Evolutionary conservation across 768 basidiomycete species (phyloP), one percentile per base, ranked within the genome.

Genomic region (Sarcodon sp.): DNA sequence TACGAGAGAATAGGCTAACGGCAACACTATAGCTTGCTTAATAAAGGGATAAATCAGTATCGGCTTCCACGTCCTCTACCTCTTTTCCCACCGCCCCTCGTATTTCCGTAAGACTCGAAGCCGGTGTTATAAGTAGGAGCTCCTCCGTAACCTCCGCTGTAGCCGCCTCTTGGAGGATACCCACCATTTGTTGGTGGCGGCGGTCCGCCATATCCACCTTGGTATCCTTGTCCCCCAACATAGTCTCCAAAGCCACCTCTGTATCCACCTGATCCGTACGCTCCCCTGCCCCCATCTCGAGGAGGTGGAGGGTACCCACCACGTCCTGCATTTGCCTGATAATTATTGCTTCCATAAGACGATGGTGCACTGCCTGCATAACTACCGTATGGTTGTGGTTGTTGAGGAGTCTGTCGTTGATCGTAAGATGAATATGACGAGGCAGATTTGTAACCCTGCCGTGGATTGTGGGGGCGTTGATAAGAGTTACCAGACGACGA

Each of bases 31-130:
- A 38, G 18, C 12, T 38, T 18, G 37, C 3, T 18, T 38, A 13
- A 38, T 13, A 38, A 18, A 38, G 37, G 37, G 37, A 54, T 58
- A 57, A 55, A 44, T 65, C 66, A 69, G 44, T 57, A 65, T 63
- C 73, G 70, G 21, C 66, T 61, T 41, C 73, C 71, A 35, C 77
- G 66, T 8, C 75, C 79, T 55, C 78, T 65, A 31, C 75, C 75
- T 48, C 76, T 56, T 3, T 57, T 64, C 44, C 68, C 43, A 18
- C 55, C 53, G 43, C 54, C 34, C 9, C 55, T 49, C 13, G 7
- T 41, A 27, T 53, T 51, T 6, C 35, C 43, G 46, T 52, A 52
- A 27, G 50, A 34, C 21, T 34, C 44, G 44, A 27, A 27, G 15
- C 44, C 44, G 3, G 21, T 27, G 44, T n/a, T 34, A n/a, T 45